A percentile compares a stretch with the other conserved stretches of the same genome.
Conservation (phyloP, 2,329 filamentous ascomycete genomes). For the Fusarium pilosicola region DNA sequence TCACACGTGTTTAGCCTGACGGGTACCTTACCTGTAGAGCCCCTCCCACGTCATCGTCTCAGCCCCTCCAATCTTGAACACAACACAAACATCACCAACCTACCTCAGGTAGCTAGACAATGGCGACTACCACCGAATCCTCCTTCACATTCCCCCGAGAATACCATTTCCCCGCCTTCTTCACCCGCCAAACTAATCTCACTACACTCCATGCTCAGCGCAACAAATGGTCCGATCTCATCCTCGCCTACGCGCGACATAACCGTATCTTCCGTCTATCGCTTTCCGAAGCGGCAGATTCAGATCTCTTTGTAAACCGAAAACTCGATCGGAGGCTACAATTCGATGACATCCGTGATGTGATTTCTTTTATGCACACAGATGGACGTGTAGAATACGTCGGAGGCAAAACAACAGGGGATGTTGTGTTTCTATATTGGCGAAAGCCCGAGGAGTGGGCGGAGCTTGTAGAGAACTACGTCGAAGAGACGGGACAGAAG, state of each 20-base stretch:
- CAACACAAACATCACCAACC: conserved; percentile 21
- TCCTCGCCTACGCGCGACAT: conserved; percentile 85
- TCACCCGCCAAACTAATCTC: conserved; percentile 80
- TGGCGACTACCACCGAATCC: conserved; percentile 30
- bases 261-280: conserved; percentile 81
- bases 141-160: conserved; percentile 68
- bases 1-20: conserved; percentile 16
- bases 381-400: conserved; percentile 76
- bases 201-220: conserved; percentile 80
- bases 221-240: conserved; percentile 84
- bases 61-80: conserved; percentile 23
- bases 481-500: conserved; percentile 89
- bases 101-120: background rate
- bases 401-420: conserved; percentile 43
- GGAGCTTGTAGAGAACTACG: conserved; percentile 78
- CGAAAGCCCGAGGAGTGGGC: conserved; percentile 92
- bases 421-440: conserved; percentile 83
- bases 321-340: conserved; percentile 62
- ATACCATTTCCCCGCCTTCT: conserved; percentile 86
- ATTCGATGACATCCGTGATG: conserved; percentile 63
- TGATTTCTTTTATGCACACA: conserved; percentile 68
- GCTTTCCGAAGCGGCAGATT: conserved; percentile 65
- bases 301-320: conserved; percentile 67
- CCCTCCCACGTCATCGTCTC: conserved; percentile 33
- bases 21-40: conserved; percentile 2